Conservation (phyloP, 225 moss, liverwort and hornwort genomes). For the Rhytidiadelphus loreus region DNA sequence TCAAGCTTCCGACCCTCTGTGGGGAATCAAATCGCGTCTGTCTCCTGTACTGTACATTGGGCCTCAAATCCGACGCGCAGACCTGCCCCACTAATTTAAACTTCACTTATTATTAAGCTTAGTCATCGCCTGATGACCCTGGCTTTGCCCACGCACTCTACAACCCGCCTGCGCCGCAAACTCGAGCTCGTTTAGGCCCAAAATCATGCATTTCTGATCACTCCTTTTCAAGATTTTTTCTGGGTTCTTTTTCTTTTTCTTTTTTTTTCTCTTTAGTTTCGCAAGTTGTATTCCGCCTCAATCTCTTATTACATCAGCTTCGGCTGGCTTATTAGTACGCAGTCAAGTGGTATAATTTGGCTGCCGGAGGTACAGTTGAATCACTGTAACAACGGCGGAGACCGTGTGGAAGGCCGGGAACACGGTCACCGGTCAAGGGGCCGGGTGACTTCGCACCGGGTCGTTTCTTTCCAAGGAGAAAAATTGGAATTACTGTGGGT, state of each 20-base stretch:
- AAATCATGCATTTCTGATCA: background rate
- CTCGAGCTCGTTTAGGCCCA: too few relatives aligned
- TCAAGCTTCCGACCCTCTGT: background rate
- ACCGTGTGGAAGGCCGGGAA: background rate
- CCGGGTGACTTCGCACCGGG: background rate
- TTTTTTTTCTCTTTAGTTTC: background rate
- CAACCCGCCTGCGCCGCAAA: background rate
- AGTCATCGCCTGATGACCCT: background rate
- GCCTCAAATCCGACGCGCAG: background rate
- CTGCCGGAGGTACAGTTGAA: background rate
- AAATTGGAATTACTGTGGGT: background rate
- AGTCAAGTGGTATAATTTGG: background rate
- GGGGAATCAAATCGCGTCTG: background rate
- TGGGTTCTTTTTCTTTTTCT: accelerated
- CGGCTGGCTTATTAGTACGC: background rate
- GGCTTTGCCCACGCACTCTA: background rate
- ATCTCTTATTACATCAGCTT: background rate
- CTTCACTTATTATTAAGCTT: background rate
- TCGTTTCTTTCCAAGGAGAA: too few relatives aligned
- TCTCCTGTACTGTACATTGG: too few relatives aligned
- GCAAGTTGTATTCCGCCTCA: too few relatives aligned
- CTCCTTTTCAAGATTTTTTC: too few relatives aligned
- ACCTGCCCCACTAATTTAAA: background rate
- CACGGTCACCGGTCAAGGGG: background rate
- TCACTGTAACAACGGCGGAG: background rate